phyloP scores from a whole-genome alignment of 352 stramenopile genomes.

The Phytophthora crassamura region DNA sequence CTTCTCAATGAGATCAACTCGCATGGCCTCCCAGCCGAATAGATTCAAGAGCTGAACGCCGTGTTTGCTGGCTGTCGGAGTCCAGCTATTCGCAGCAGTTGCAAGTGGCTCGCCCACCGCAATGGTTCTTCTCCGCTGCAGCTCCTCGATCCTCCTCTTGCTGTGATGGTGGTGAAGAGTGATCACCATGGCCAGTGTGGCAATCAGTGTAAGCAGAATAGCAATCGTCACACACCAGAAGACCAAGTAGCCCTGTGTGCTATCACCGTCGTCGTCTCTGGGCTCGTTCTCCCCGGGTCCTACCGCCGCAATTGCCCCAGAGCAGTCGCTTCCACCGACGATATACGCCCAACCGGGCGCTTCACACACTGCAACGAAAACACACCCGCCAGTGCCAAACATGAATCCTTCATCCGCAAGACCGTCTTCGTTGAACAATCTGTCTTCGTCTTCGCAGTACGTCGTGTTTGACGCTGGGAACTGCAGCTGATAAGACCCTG shows the following conservation, averaged over 20 bases:
- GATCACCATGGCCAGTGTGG: slow-evolving; percentile 26
- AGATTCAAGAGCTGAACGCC: slow-evolving; percentile 37
- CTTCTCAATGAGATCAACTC: slow-evolving; percentile 51
- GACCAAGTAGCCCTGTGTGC: slow-evolving; percentile 18
- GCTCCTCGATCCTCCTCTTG: slow-evolving; percentile 24
- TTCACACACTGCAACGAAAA: slow-evolving; percentile 44
- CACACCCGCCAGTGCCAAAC: slow-evolving; percentile 34
- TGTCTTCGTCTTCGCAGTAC: slow-evolving; percentile 47
- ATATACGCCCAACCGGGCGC: slow-evolving; percentile 18
- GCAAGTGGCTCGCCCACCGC: slow-evolving; percentile 23
- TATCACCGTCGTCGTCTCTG: not conserved
- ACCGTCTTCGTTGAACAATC: slow-evolving; percentile 8
- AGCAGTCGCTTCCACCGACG: slow-evolving; percentile 40
- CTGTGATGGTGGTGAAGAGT: slow-evolving; percentile 27
- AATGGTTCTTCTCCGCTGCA: slow-evolving; percentile 15
- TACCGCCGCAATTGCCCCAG: not conserved
- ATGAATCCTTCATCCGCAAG: slow-evolving; percentile 23
- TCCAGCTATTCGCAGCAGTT: slow-evolving; percentile 4
- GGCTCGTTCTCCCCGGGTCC: not conserved
- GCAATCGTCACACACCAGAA: slow-evolving; percentile 37
- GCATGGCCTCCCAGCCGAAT: slow-evolving; percentile 55
- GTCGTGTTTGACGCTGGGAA: slow-evolving; percentile 44
- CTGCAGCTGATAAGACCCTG: slow-evolving; percentile 19
- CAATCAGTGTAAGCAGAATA: slow-evolving; percentile 33
- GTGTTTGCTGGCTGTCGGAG: slow-evolving; percentile 30